A percentile compares a stretch with the other conserved stretches of the same genome.
These are phyloP conservation scores for Dothideomycetidae sp. DNA, from an alignment of 2,329 filamentous ascomycete species.

Conservation along the genomic window DNA sequence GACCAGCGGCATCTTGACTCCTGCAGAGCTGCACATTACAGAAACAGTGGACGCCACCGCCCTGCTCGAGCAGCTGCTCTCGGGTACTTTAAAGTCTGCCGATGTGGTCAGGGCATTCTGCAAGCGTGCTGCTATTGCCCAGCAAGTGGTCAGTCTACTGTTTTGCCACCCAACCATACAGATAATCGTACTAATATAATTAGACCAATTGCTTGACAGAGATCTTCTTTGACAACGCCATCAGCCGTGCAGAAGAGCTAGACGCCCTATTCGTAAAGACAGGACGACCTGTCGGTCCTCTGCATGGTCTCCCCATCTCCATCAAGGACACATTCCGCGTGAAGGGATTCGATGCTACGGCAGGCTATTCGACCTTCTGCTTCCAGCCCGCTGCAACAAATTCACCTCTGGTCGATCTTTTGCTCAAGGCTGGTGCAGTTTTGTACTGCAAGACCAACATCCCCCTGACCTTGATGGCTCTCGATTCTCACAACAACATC, in stretches of 20 bases:
- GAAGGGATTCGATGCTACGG: slow-evolving; percentile 23
- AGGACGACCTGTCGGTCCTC: slow-evolving; percentile 38
- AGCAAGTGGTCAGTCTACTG: slow-evolving; percentile 22
- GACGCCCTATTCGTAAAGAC: slow-evolving; percentile 33
- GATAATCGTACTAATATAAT: background rate
- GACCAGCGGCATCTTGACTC: slow-evolving; percentile 38
- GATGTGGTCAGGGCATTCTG: slow-evolving; percentile 31
- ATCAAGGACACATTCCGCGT: slow-evolving; percentile 56
- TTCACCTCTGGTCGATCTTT: slow-evolving; percentile 29
- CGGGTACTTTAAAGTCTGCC: slow-evolving; percentile 22
- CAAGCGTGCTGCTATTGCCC: slow-evolving; percentile 34
- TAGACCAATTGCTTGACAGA: slow-evolving; percentile 20
- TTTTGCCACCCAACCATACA: background rate
- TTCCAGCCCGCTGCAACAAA: slow-evolving; percentile 29
- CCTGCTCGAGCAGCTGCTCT: slow-evolving; percentile 23
- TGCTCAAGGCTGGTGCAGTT: slow-evolving; percentile 34
- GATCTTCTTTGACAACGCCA: slow-evolving; percentile 21
- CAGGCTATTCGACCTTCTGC: slow-evolving; percentile 29
- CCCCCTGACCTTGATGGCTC: slow-evolving; percentile 39
- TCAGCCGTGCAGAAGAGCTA: slow-evolving; percentile 33
- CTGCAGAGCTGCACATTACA: slow-evolving; percentile 40
- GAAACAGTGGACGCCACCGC: slow-evolving; percentile 36
- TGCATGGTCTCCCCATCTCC: slow-evolving; percentile 49
- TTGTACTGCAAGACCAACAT: slow-evolving; percentile 41
- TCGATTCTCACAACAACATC: slow-evolving; percentile 40